A percentile compares a stretch with the other conserved stretches of the same genome.
Conservation (phyloP, 2,329 filamentous ascomycete species). For the Colletotrichum sp. region DNA sequence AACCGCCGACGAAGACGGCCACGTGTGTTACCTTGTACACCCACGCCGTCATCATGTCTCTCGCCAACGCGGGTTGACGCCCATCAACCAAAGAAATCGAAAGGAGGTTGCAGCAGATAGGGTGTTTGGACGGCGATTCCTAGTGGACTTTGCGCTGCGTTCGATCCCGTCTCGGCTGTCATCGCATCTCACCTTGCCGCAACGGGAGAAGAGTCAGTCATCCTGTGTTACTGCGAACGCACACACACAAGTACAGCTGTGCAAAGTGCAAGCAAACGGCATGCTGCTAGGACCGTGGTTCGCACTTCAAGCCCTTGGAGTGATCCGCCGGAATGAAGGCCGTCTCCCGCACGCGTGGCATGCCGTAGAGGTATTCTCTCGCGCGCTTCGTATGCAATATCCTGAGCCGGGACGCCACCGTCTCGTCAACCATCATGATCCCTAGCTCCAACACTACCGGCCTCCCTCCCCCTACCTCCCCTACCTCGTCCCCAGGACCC, state of each 20-base stretch:
- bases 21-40: neutral
- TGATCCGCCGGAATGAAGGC: conserved; percentile 12
- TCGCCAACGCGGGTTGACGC: neutral
- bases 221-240: neutral
- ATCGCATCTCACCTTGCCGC: neutral
- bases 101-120: neutral
- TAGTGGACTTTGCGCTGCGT: neutral
- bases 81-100: neutral
- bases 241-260: neutral
- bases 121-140: conserved; percentile 16
- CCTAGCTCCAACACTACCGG: neutral
- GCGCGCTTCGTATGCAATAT: neutral
- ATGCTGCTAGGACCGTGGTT: neutral
- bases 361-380: neutral
- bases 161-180: neutral
- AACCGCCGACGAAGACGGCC: neutral
- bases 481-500: neutral
- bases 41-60: neutral
- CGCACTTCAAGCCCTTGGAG: neutral
- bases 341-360: conserved; percentile 5
- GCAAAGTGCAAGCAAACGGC: neutral
- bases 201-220: neutral
- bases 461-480: neutral
- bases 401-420: neutral
- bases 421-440: conserved; percentile 3